These are phyloP conservation scores for Agapanthus africanus DNA, from an alignment of 106 monocot species.

Conservation along the genomic window DNA sequence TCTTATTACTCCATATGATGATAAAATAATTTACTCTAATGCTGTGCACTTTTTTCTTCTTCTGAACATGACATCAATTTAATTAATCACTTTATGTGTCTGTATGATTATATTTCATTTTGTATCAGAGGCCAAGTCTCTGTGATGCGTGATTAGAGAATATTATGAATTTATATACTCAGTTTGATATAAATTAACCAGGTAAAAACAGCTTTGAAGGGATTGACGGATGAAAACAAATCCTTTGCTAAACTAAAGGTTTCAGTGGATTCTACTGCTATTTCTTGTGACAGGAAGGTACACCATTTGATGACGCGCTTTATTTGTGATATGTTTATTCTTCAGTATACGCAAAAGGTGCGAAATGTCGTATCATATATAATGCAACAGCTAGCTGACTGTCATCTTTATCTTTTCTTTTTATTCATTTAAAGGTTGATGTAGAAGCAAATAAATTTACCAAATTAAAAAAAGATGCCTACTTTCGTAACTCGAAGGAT, in stretches of 20 bases:
- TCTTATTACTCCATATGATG: neutral
- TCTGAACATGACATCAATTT: neutral
- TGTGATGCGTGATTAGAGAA: neutral
- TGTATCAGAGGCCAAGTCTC: neutral
- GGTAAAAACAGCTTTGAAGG: constrained; percentile 51
- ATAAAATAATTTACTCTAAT: neutral
- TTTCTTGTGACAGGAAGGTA: constrained; percentile 36
- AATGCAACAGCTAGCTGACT: too few species aligned
- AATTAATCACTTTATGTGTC: neutral
- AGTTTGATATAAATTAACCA: constrained; percentile 14
- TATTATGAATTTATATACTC: neutral
- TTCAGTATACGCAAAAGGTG: neutral
- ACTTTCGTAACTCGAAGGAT: constrained; percentile 2
- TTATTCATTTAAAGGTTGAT: constrained; percentile 4
- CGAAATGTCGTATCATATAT: neutral
- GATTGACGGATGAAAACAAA: constrained; percentile 34
- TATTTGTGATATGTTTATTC: neutral
- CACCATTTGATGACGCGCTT: neutral
- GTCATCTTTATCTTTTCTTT: neutral
- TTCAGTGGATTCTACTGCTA: constrained; percentile 31
- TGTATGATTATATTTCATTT: neutral
- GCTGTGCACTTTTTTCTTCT: neutral
- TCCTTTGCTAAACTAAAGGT: constrained; percentile 52
- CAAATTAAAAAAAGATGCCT: constrained; percentile 22
- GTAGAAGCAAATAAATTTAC: constrained; percentile 31